Base-by-base conservation (phyloP, 805 yeast species). In the Naumovozyma dairenensis region DNA sequence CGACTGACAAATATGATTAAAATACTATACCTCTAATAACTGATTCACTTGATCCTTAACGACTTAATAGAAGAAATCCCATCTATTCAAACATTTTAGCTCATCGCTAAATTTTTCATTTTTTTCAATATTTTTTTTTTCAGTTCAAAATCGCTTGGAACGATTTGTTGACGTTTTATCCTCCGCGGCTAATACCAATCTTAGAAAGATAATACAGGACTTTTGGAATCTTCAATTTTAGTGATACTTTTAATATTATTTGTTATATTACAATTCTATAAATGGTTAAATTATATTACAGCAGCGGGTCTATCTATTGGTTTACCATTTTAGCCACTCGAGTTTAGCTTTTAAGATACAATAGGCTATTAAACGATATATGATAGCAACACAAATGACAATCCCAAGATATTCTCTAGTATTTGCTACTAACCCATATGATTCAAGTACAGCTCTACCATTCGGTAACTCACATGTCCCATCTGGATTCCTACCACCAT, bases 391-490 rank as follows among this genome's bases (percentile, higher is more conserved):
- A 20, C 56, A 49, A 4, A 51, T 39, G 7, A 43, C 35, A 14
- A 53, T 46, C n/a, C 66, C 65, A 31, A 67, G 51, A 28, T 62
- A 62, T 13, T 62, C 46, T 10, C 51, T 51, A 28, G 62, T 51
- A 37, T 67, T 53, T 13, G 59, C 51, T 4, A 56, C 52, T 21
- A 80, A 43, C 3, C 65, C 56, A 40, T 76, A 80, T 12, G 62
- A 53, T n/a, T 66, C 63, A 31, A 77, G 51, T 4, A 80, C 82
- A 13, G 68, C 69, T 15, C 59, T 53, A 2, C 87, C 87, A 10
- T 67, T 67, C 9, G 59, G 46, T 43, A 75, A 64, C 5, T 58
- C 44, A 48, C 87, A 80, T 0, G 55, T 37, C 5, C 60, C 57
- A 33, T 55, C 53, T 5, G 51, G 38, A 7, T 43, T 37, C 10